Evolutionary conservation across 2,329 filamentous ascomycete species (phyloP).

Genomic region (Fusarium sp.): DNA sequence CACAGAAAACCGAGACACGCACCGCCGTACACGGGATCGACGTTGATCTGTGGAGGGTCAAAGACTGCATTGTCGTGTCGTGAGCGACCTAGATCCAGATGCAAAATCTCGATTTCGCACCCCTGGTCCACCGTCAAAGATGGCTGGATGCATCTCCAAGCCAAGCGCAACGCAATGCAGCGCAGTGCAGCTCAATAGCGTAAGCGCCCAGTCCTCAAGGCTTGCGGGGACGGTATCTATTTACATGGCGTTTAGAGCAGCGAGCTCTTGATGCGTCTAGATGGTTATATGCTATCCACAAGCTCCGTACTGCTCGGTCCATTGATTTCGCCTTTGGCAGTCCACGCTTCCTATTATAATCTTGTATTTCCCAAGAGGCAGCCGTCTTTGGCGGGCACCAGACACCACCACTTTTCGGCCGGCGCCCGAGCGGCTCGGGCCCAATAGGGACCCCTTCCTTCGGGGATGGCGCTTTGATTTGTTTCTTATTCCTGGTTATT

Average conservation of each 20-base stretch:
- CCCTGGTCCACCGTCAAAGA: constrained; percentile 17
- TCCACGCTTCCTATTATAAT: too few relatives aligned
- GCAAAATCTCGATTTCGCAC: constrained; percentile 49
- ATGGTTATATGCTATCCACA: too few relatives aligned
- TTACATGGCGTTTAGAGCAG: too few relatives aligned
- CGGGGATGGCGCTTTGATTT: constrained; percentile 40
- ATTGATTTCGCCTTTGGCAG: too few relatives aligned
- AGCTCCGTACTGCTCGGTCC: too few relatives aligned
- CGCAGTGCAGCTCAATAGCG: constrained; percentile 6
- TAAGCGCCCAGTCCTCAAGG: constrained; percentile 1
- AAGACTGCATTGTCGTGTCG: constrained; percentile 39
- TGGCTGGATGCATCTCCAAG: constrained; percentile 7
- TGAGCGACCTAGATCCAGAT: constrained; percentile 43
- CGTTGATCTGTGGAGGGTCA: constrained; percentile 44
- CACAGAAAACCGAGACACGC: constrained; percentile 26
- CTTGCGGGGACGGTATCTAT: not conserved
- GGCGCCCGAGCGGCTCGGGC: constrained; percentile 31
- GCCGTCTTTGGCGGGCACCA: not conserved
- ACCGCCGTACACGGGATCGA: constrained; percentile 41
- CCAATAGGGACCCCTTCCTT: constrained; percentile 41
- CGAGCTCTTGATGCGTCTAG: too few relatives aligned
- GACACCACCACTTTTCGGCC: constrained; percentile 16
- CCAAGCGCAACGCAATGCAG: too few relatives aligned
- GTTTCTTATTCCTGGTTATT: constrained; percentile 38
- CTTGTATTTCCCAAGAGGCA: not conserved